Conservation (phyloP, 345 rosid genomes). For the thale cress (Arabidopsis thaliana) region DNA sequence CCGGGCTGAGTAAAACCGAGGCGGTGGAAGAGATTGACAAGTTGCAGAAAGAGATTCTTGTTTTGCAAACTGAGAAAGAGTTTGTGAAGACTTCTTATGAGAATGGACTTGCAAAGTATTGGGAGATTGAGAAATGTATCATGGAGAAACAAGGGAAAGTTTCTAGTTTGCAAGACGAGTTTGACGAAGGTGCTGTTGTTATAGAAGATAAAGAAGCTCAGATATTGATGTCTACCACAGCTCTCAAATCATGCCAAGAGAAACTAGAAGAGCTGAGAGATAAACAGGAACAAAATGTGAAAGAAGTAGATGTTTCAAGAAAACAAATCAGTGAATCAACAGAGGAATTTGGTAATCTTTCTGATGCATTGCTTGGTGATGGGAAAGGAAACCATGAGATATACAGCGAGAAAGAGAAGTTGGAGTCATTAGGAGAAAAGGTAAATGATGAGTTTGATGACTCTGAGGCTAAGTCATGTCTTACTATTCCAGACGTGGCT, state of each 20-base stretch:
- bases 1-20: conserved; percentile 68
- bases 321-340: conserved; percentile 50
- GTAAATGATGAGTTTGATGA: conserved; percentile 57
- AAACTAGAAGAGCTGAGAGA: conserved; percentile 58
- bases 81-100: conserved; percentile 80
- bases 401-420: background rate
- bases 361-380: conserved; percentile 37
- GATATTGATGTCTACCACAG: conserved; percentile 66
- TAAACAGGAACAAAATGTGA: conserved; percentile 57
- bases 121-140: conserved; percentile 72
- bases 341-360: conserved; percentile 53
- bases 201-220: conserved; percentile 83
- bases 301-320: conserved; percentile 53
- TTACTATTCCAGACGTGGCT: conserved; percentile 67
- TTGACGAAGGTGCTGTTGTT: conserved; percentile 66
- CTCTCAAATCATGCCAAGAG: conserved; percentile 78
- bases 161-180: conserved; percentile 69
- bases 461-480: conserved; percentile 47
- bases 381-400: conserved; percentile 9
- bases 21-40: conserved; percentile 70
- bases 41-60: conserved; percentile 80
- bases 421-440: conserved; percentile 26
- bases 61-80: conserved; percentile 84
- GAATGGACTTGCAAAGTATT: conserved; percentile 61
- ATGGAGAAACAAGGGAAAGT: conserved; percentile 64